Percentiles rank a stretch among this genome's conserved stretches.
These are phyloP conservation scores for Aspergillus hancockii DNA, from an alignment of 495 filamentous ascomycete species.

Conservation along the genomic window DNA sequence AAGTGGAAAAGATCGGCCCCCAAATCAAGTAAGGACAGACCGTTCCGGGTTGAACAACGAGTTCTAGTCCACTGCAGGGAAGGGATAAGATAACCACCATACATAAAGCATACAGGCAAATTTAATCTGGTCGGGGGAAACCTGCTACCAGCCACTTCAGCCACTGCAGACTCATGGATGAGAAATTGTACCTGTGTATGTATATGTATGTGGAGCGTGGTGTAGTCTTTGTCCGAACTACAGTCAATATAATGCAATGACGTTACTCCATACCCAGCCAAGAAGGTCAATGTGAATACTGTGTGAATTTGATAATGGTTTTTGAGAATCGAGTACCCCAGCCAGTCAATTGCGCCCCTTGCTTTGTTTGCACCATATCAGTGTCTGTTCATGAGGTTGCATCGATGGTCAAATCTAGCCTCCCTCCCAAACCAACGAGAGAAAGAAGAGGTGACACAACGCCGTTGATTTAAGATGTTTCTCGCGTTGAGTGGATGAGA, in stretches of 20 bases:
- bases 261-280: background rate
- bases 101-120: background rate
- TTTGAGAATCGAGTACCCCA: background rate
- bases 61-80: background rate
- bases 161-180: slow-evolving; percentile 15
- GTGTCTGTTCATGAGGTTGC: background rate
- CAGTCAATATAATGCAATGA: background rate
- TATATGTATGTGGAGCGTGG: background rate
- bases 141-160: slow-evolving; percentile 19
- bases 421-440: background rate
- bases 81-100: slow-evolving; percentile 8
- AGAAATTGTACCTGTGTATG: background rate
- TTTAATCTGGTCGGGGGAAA: background rate
- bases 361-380: slow-evolving; percentile 1
- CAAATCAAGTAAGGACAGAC: slow-evolving; percentile 4
- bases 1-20: slow-evolving; percentile 5
- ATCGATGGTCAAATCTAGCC: slow-evolving; percentile 2
- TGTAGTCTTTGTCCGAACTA: background rate
- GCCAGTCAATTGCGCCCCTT: slow-evolving; percentile 6
- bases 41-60: background rate
- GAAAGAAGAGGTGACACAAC: slow-evolving; percentile 1
- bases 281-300: background rate
- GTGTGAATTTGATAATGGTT: background rate
- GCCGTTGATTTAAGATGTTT: background rate
- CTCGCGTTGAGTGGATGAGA: slow-evolving; percentile 4